These are phyloP conservation scores for Starmerella geochares DNA, from an alignment of 805 yeast genomes.

Conservation along the genomic window DNA sequence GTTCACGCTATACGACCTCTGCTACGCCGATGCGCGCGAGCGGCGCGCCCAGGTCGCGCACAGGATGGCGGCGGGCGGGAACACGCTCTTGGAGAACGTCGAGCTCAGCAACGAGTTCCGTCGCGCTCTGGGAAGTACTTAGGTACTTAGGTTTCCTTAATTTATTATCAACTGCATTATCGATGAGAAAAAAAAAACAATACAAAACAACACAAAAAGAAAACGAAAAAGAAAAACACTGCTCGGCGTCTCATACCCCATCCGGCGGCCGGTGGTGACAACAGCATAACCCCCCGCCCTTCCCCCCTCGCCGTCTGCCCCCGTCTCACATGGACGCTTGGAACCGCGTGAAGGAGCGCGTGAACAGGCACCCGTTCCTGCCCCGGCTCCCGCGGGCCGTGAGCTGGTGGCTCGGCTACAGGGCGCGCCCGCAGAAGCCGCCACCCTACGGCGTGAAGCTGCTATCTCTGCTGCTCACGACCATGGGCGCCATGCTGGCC, in stretches of 20 bases:
- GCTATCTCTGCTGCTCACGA: conserved; percentile 22
- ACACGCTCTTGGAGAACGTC: not conserved
- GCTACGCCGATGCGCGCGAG: conserved; percentile 8
- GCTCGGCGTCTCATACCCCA: too few species aligned
- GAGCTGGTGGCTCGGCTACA: conserved; percentile 25
- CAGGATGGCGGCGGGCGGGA: not conserved
- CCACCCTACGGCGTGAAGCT: conserved; percentile 12
- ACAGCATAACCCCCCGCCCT: too few species aligned
- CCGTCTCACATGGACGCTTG: not conserved
- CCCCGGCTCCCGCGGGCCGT: conserved; percentile 18
- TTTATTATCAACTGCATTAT: too few species aligned
- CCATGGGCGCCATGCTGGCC: conserved; percentile 28
- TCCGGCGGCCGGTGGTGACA: too few species aligned
- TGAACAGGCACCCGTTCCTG: conserved; percentile 1
- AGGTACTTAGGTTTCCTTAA: not conserved
- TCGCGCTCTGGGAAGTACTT: not conserved
- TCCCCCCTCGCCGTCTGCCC: too few species aligned
- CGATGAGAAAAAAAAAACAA: too few species aligned
- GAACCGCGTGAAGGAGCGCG: not conserved
- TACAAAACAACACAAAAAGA: too few species aligned
- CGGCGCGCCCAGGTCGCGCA: not conserved
- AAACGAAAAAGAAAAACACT: too few species aligned
- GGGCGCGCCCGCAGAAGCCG: conserved; percentile 11
- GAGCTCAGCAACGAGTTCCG: conserved; percentile 1
- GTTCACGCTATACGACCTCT: conserved; percentile 27